Conservation (phyloP, 1,139 yeast species). For the Geotrichum macrosporum region DNA sequence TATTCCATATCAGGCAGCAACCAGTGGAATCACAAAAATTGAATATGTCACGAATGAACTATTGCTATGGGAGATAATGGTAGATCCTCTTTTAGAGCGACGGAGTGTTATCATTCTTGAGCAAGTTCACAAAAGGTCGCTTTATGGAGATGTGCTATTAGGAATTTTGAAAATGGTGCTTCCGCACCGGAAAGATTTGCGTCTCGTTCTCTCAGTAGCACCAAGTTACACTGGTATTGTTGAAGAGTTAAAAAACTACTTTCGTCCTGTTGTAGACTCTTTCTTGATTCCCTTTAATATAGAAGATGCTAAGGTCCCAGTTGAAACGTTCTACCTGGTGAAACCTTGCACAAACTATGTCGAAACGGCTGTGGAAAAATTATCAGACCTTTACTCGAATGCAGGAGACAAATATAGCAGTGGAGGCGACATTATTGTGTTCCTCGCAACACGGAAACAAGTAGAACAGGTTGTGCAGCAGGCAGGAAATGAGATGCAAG, state of each 20-base stretch:
- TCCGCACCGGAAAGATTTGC: constrained; percentile 24
- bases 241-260: constrained; percentile 40
- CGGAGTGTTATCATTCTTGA: constrained; percentile 78
- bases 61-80: constrained; percentile 61
- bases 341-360: constrained; percentile 76
- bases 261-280: constrained; percentile 42
- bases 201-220: constrained; percentile 11
- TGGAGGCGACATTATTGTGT: constrained; percentile 73
- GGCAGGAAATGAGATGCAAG: constrained; percentile 30
- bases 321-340: constrained; percentile 64
- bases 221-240: constrained; percentile 8
- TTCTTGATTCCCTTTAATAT: constrained; percentile 8
- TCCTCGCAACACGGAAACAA: constrained; percentile 84
- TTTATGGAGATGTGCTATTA: constrained; percentile 70
- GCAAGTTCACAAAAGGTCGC: constrained; percentile 81
- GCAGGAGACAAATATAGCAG: constrained; percentile 57
- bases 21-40: constrained; percentile 52
- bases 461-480: constrained; percentile 67
- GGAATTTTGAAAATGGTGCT: constrained; percentile 58
- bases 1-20: constrained; percentile 60
- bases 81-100: constrained; percentile 56
- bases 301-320: constrained; percentile 44
- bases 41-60: constrained; percentile 80
- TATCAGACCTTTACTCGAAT: constrained; percentile 63
- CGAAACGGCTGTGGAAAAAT: constrained; percentile 68